Evolutionary conservation across 345 rosid genomes (phyloP).

Genomic region (Barbarea vulgaris): DNA sequence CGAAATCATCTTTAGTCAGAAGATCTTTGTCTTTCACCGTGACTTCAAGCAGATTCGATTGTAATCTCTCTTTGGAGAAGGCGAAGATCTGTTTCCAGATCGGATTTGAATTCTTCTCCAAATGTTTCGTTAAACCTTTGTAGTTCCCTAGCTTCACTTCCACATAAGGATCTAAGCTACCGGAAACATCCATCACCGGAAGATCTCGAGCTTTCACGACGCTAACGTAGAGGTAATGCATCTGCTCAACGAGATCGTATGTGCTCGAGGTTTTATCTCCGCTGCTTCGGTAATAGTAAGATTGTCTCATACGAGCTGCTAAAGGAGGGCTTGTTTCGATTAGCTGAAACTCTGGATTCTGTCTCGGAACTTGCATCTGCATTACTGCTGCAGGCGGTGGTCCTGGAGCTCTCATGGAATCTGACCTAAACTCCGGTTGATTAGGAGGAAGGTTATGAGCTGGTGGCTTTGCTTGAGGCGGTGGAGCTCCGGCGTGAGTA

Average conservation of each 20-base stretch:
- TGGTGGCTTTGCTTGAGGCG: slow-evolving; percentile 22
- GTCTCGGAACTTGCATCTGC: slow-evolving; percentile 70
- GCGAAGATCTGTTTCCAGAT: slow-evolving; percentile 93
- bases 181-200: slow-evolving; percentile 81
- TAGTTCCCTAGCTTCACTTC: slow-evolving; percentile 96
- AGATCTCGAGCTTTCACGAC: slow-evolving; percentile 93
- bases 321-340: slow-evolving; percentile 85
- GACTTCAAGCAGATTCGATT: slow-evolving; percentile 75
- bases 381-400: slow-evolving; percentile 45
- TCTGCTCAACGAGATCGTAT: slow-evolving; percentile 91
- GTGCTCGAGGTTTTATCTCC: slow-evolving; percentile 78
- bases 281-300: slow-evolving; percentile 51
- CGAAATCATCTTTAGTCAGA: slow-evolving; percentile 75
- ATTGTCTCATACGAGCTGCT: slow-evolving; percentile 65
- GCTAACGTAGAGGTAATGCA: slow-evolving; percentile 81
- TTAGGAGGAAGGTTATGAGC: slow-evolving; percentile 29
- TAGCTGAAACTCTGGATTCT: slow-evolving; percentile 65
- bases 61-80: slow-evolving; percentile 81
- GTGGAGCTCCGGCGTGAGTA: slow-evolving; percentile 41
- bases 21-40: slow-evolving; percentile 79
- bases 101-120: slow-evolving; percentile 86
- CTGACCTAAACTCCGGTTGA: slow-evolving; percentile 53
- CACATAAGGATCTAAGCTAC: slow-evolving; percentile 91
- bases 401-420: slow-evolving; percentile 57
- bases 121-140: slow-evolving; percentile 73